A percentile compares a stretch with the other conserved stretches of the same genome.
These are phyloP conservation scores for Plasmodium gallinaceum DNA, from an alignment of 169 alveolate genomes.

Conservation along the genomic window DNA sequence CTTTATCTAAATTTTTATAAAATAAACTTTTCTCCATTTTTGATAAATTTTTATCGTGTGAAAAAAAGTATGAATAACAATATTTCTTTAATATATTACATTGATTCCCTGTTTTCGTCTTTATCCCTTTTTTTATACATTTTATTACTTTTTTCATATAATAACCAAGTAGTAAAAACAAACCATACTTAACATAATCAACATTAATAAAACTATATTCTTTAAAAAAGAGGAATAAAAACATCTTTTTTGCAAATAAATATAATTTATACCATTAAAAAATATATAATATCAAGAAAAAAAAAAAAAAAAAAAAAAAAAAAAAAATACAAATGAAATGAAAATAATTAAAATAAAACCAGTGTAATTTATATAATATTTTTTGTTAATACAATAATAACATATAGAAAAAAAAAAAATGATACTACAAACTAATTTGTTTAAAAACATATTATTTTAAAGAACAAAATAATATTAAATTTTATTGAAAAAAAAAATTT, in stretches of 20 bases:
- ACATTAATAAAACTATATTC: neutral
- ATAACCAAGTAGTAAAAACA: conserved; percentile 31
- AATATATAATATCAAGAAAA: no score
- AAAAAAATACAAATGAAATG: no score
- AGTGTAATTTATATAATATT: no score
- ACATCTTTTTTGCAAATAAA: no score
- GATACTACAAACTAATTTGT: no score
- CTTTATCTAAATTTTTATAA: conserved; percentile 56
- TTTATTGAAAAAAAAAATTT: neutral
- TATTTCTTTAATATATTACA: conserved; percentile 1
- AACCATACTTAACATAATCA: conserved; percentile 17
- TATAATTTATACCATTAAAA: no score
- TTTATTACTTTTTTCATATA: conserved; percentile 17
- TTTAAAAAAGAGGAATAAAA: no score
- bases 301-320: no score
- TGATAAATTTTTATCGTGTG: neutral
- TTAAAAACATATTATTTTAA: no score
- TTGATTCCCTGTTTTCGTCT: neutral
- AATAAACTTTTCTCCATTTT: conserved; percentile 33
- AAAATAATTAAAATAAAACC: no score
- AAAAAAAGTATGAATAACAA: neutral
- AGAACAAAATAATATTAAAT: conserved; percentile 9
- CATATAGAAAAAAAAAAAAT: no score
- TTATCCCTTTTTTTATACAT: conserved; percentile 12
- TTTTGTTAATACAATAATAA: no score